These are phyloP conservation scores for Eucalyptus cloeziana DNA, from an alignment of 345 rosid species.

Conservation along the genomic window DNA sequence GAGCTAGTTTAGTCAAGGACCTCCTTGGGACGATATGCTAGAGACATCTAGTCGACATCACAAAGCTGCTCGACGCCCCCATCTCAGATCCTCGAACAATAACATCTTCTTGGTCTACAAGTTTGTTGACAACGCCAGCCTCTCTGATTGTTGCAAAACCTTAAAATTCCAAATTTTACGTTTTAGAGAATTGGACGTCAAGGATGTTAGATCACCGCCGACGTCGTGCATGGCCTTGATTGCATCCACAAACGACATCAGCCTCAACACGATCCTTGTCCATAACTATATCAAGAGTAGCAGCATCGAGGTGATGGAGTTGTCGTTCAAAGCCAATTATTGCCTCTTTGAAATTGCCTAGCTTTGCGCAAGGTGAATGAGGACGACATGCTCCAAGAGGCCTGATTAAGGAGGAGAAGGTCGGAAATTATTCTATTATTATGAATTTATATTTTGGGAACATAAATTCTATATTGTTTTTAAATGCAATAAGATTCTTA, in stretches of 20 bases:
- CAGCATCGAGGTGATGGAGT: background rate
- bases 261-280: background rate
- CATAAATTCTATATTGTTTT: accelerated
- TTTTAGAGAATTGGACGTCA: background rate
- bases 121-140: background rate
- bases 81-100: background rate
- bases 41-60: background rate
- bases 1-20: background rate
- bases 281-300: background rate
- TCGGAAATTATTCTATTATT: no score
- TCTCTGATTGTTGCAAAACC: accelerated
- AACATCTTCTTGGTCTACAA: background rate
- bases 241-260: background rate
- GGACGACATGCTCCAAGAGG: no score
- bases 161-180: no score
- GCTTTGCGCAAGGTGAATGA: no score
- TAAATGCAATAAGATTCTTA: accelerated
- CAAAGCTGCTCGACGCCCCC: background rate
- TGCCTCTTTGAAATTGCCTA: background rate
- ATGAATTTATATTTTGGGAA: no score
- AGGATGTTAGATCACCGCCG: background rate
- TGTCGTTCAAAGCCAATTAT: background rate
- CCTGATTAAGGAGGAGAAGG: background rate
- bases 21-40: background rate
- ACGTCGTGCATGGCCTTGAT: background rate